Percentiles rank a stretch among this genome's conserved stretches.
Conservation (phyloP, 1,139 yeast species). For the Arxiozyma heterogenica region DNA sequence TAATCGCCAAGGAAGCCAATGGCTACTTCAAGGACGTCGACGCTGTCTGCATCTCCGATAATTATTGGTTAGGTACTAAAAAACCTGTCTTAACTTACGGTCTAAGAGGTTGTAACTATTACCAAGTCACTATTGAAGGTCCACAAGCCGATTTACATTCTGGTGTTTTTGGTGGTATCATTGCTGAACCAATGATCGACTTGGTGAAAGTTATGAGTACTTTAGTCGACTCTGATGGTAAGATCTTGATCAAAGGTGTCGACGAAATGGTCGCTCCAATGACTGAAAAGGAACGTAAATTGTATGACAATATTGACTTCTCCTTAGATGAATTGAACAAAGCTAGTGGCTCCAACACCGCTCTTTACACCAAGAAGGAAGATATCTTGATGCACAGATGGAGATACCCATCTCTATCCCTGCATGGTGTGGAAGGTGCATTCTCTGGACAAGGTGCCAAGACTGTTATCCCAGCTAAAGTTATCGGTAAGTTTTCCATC, state of each 20-base stretch:
- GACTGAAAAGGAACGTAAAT: slow-evolving; percentile 64
- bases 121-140: slow-evolving; percentile 71
- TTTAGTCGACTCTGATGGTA: slow-evolving; percentile 73
- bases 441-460: slow-evolving; percentile 92
- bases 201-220: slow-evolving; percentile 64
- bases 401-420: slow-evolving; percentile 93
- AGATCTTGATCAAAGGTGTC: slow-evolving; percentile 79
- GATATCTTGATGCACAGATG: slow-evolving; percentile 93
- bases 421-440: slow-evolving; percentile 98
- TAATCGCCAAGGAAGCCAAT: slow-evolving; percentile 70
- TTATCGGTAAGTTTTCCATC: slow-evolving; percentile 87
- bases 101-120: slow-evolving; percentile 91
- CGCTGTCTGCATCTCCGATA: slow-evolving; percentile 92
- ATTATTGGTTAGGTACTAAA: slow-evolving; percentile 96
- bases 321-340: slow-evolving; percentile 75
- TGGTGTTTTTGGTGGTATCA: slow-evolving; percentile 94
- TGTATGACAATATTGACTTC: slow-evolving; percentile 81
- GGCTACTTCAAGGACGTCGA: slow-evolving; percentile 78
- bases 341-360: slow-evolving; percentile 81
- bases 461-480: slow-evolving; percentile 95
- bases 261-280: slow-evolving; percentile 92
- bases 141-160: slow-evolving; percentile 97
- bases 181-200: slow-evolving; percentile 97
- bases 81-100: slow-evolving; percentile 98
- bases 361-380: slow-evolving; percentile 67